Evolutionary conservation across 306 rosid species (phyloP), one percentile per base, ranked within the genome.

Genomic region (Sicyos baderoa): DNA sequence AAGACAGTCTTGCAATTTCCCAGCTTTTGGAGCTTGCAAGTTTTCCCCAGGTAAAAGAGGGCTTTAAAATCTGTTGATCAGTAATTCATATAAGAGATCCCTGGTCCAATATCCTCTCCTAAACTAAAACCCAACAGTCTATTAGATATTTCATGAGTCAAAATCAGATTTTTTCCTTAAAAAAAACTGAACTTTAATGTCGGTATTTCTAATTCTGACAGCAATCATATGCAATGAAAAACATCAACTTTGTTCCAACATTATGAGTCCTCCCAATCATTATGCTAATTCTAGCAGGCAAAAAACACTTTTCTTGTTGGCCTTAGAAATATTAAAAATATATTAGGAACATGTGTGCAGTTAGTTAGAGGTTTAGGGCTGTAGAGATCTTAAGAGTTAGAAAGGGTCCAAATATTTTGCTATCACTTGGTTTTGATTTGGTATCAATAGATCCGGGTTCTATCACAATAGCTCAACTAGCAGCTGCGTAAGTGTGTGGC

Each of bases 11-110:
- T 49, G 82, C 86, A 52, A 82, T 91, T 54, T 77, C 92, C 57
- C 83, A 72, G 75, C 90, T 91, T 48, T 68, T 89, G 72, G 83
- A 79, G 72, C 87, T 87, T 56, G 86, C 97, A 64, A 86, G 96
- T 80, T 89, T 86, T 80, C 90, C 95, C 8, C 96, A 91, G 80
- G 96, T 89, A 84, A 66, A 75, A 68, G 61, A 54, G 56, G 42
- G 40, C 37, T 56, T 37, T 63, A 63, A 63, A 32, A 14, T 17
- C 23, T 65, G 72, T 55, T n/a, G 45, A 48, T 15, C 2, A 19
- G 47, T 44, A 15, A 11, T 18, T 50, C 18, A 52, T 48, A n/a
- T 15, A 16, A 13, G 2, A 22, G 45, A 25, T 27, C 19, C 23
- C 3, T 32, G 2, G 22, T 35, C 47, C 12, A 2, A 44, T 15